Evolutionary conservation across 2,329 filamentous ascomycete species (phyloP).

Genomic region (Huntiella abstrusa): DNA sequence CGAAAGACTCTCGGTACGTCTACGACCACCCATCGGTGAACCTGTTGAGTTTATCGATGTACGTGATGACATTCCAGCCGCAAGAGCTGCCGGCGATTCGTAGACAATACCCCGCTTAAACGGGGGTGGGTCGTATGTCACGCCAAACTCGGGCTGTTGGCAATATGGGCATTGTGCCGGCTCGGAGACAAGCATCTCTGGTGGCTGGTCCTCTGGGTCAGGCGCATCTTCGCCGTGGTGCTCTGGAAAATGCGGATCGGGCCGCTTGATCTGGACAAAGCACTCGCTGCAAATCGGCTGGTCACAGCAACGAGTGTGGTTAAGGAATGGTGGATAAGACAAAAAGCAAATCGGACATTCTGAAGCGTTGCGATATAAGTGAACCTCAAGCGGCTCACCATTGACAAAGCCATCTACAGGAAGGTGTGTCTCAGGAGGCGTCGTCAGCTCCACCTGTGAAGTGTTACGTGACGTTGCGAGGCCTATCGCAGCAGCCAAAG

Average conservation of each 20-base stretch:
- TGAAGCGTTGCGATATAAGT: slow-evolving; percentile 72
- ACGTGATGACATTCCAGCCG: slow-evolving; percentile 72
- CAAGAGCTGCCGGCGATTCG: slow-evolving; percentile 18
- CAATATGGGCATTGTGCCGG: slow-evolving; percentile 89
- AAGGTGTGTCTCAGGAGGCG: slow-evolving; percentile 59
- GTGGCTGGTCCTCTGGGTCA: slow-evolving; percentile 19
- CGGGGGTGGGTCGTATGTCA: slow-evolving; percentile 80
- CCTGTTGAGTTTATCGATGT: slow-evolving; percentile 52
- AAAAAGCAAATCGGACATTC: slow-evolving; percentile 97
- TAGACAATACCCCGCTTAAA: slow-evolving; percentile 73
- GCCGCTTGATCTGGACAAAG: slow-evolving; percentile 94
- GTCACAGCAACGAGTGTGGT: slow-evolving; percentile 86
- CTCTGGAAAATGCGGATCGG: slow-evolving; percentile 77
- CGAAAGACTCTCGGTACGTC: slow-evolving; percentile 45
- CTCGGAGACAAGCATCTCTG: slow-evolving; percentile 63
- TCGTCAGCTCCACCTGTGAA: slow-evolving; percentile 46
- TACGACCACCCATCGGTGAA: slow-evolving; percentile 24
- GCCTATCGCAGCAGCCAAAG: slow-evolving; percentile 62
- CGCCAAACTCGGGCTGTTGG: slow-evolving; percentile 82
- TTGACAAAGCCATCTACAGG: slow-evolving; percentile 77
- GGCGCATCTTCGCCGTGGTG: slow-evolving; percentile 35
- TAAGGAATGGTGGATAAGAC: slow-evolving; percentile 86
- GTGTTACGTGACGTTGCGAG: slow-evolving; percentile 48
- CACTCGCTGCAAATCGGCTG: slow-evolving; percentile 96
- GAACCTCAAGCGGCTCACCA: slow-evolving; percentile 82